phyloP scores from a whole-genome alignment of 495 filamentous ascomycete genomes.

The Hypoxylon trugodes region DNA sequence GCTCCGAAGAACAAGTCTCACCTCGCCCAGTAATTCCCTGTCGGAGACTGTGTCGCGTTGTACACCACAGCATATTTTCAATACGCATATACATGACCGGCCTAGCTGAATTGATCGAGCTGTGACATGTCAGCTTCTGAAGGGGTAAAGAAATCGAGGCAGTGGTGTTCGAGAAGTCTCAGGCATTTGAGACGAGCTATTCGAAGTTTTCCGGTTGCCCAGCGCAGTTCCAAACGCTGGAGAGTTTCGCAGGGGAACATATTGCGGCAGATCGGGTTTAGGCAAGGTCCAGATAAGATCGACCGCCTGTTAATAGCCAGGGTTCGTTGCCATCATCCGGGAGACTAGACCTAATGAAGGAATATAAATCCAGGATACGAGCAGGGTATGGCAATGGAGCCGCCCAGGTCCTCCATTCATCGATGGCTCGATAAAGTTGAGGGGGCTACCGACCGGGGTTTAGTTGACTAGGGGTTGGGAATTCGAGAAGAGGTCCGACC shows the following conservation, averaged over 20 bases:
- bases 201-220: conserved; percentile 20
- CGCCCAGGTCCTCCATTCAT: background rate
- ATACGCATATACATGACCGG: too few species aligned
- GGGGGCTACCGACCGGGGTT: conserved; percentile 5
- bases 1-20: conserved; percentile 16
- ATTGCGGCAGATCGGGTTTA: conserved; percentile 38
- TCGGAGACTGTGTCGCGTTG: conserved; percentile 3
- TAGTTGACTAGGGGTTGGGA: background rate
- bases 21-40: conserved; percentile 6
- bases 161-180: conserved; percentile 1
- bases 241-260: conserved; percentile 34
- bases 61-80: background rate
- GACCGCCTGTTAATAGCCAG: conserved; percentile 14
- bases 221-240: conserved; percentile 29
- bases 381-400: conserved; percentile 10
- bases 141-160: conserved; percentile 12
- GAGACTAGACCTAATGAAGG: conserved; percentile 24
- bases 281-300: conserved; percentile 28
- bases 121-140: background rate
- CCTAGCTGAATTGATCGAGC: too few species aligned
- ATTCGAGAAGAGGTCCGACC: conserved; percentile 27
- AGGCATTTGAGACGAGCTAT: conserved; percentile 26
- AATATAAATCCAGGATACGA: background rate
- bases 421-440: too few species aligned
- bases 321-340: conserved; percentile 31